Evolutionary conservation across 176 grass and related monocot species (phyloP), one percentile per base, ranked within the genome.

Genomic region (Oryza officinalis): DNA sequence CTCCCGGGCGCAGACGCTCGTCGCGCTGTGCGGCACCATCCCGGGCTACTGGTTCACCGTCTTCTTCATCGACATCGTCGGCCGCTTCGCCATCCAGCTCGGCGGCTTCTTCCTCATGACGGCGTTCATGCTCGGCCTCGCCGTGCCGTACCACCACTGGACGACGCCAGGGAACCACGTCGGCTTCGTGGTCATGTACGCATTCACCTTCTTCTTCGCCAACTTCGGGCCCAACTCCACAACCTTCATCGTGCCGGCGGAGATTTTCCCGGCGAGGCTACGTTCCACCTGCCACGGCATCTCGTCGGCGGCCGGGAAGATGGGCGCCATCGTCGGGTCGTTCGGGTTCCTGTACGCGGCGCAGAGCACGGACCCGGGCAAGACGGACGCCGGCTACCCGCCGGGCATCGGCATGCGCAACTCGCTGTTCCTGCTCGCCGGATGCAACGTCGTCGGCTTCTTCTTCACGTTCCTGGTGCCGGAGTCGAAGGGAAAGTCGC

Each of bases 221-320:
- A 93, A 93, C 76, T 93, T 93, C 60, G 91, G 91, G 27, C 91
- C 91, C 28, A 93, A 93, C 49, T 61, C 80, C 13, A 93, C 91
- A 8, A 93, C 91, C 20, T 93, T 93, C 77, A 85, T 93, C 54
- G 81, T 93, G 26, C 91, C 91, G 20, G 91, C 91, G 0, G 91
- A 93, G 85, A 88, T 93, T 4, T 61, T 61, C 57, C 57, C 57
- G 8, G 57, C 57, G 57, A n/a, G 57, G 57, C n/a, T 61, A 9
- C 57, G 57, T 61, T 61, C 57, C 26, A 93, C 91, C 0, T 93
- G 91, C 78, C 91, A 93, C 65, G 88, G 91, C 26, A 93, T 93
- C 80, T 93, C 91, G 3, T 70, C 87, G 3, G 91, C 91, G 7
- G 70, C 87, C 5, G 91, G 91, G 20, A 93, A 93, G 84, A 46